These are phyloP conservation scores for Apiospora sp. DNA, from an alignment of 2,329 filamentous ascomycete genomes.

Conservation along the genomic window DNA sequence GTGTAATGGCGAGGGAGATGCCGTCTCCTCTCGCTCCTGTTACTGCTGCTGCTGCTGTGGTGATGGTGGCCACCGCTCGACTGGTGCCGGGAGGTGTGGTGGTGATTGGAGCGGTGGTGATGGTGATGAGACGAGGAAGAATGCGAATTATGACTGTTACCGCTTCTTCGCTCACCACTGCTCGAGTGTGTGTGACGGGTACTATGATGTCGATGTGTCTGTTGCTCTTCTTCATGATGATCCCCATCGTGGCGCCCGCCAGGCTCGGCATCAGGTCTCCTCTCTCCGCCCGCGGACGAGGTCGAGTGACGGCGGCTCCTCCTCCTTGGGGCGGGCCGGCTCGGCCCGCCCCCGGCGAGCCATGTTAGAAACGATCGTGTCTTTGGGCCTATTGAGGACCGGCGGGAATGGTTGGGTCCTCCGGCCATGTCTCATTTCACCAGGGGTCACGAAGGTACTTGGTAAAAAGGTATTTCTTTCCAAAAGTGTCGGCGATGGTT, in stretches of 20 bases:
- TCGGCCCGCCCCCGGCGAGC: neutral
- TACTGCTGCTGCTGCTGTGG: neutral
- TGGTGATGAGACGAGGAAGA: neutral
- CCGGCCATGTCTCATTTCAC: neutral
- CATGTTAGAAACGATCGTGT: neutral
- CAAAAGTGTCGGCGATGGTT: neutral
- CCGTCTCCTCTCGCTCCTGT: neutral
- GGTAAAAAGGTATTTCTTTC: neutral
- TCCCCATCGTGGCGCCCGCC: neutral
- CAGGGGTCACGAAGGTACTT: neutral
- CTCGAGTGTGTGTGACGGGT: neutral
- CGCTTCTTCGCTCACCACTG: neutral
- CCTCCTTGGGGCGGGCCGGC: neutral
- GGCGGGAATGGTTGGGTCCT: neutral
- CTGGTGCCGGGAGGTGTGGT: neutral
- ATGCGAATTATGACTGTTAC: neutral
- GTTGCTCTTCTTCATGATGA: neutral
- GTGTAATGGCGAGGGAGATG: neutral
- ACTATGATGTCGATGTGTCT: neutral
- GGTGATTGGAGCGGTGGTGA: neutral
- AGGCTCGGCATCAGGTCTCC: neutral
- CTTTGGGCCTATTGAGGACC: neutral
- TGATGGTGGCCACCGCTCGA: neutral
- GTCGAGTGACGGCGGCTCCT: neutral
- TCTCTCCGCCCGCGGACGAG: neutral